phyloP scores from a whole-genome alignment of 331 rosid genomes.

The Stylosanthes scabra region DNA sequence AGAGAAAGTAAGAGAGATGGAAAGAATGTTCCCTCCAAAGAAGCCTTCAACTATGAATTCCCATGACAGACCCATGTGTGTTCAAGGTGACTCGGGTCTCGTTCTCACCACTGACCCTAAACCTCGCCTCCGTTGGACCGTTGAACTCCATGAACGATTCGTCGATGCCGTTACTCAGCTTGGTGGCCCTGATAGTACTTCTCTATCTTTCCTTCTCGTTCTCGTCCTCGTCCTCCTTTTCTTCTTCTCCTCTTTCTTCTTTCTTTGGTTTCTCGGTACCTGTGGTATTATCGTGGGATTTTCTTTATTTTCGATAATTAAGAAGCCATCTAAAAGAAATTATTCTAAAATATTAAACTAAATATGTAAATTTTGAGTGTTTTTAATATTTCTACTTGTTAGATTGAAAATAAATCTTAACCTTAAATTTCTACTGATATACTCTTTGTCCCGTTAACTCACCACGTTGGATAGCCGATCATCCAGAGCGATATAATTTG shows the following conservation, averaged over 20 bases:
- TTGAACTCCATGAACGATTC: conserved; percentile 97
- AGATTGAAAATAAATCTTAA: too few relatives aligned
- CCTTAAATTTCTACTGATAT: too few relatives aligned
- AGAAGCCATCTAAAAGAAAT: too few relatives aligned
- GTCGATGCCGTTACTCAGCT: conserved; percentile 99
- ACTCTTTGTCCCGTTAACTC: too few relatives aligned
- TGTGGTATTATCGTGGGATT: too few relatives aligned
- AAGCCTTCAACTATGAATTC: conserved; percentile 98
- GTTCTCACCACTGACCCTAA: conserved; percentile 99
- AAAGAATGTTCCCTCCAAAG: conserved; percentile 97
- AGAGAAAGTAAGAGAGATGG: conserved; percentile 57
- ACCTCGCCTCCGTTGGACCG: conserved; percentile 99
- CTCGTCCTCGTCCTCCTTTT: background rate
- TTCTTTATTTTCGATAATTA: too few relatives aligned
- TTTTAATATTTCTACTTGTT: background rate
- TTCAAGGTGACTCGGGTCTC: conserved; percentile 98
- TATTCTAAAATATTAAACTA: too few relatives aligned
- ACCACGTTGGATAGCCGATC: too few relatives aligned
- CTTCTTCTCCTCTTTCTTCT: too few relatives aligned
- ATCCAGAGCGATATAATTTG: too few relatives aligned
- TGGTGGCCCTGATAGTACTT: conserved; percentile 95
- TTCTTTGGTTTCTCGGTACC: background rate
- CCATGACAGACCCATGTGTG: conserved; percentile 96
- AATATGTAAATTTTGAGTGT: too few relatives aligned
- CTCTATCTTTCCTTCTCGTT: background rate